Percentiles rank a stretch among this genome's conserved stretches.
phyloP scores from a whole-genome alignment of 352 stramenopile genomes.

The Phytophthora meadii region DNA sequence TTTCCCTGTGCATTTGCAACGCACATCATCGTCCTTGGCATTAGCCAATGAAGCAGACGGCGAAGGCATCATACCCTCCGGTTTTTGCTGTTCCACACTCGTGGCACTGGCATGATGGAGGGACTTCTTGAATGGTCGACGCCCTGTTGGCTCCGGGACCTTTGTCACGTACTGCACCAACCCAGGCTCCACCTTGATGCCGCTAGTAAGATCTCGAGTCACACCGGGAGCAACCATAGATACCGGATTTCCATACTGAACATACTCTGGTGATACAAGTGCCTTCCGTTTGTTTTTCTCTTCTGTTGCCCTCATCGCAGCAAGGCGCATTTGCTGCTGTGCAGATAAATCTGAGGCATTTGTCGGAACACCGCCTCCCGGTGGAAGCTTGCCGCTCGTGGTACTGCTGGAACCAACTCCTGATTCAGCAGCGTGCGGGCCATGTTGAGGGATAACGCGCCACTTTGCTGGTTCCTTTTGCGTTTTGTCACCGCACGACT shows the following conservation, averaged over 20 bases:
- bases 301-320: conserved; percentile 53
- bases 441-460: conserved; percentile 83
- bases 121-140: conserved; percentile 72
- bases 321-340: conserved; percentile 54
- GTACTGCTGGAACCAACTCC: conserved; percentile 4
- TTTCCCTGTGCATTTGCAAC: conserved; percentile 87
- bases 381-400: conserved; percentile 33
- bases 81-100: conserved; percentile 18
- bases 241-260: conserved; percentile 63
- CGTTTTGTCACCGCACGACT: conserved; percentile 59
- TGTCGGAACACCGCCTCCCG: conserved; percentile 11
- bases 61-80: conserved; percentile 5
- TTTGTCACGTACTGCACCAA: conserved; percentile 53
- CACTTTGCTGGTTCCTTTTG: conserved; percentile 72
- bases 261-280: conserved; percentile 84
- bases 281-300: conserved; percentile 88
- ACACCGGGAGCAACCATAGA: conserved; percentile 10
- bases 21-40: conserved; percentile 48
- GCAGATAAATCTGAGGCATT: conserved; percentile 29
- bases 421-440: conserved; percentile 60
- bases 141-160: conserved; percentile 63
- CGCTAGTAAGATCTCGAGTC: conserved; percentile 4
- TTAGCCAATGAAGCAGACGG: conserved; percentile 8
- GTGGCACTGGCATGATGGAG: conserved; percentile 51
- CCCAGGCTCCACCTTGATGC: conserved; percentile 36